Percentiles rank a stretch among this genome's conserved stretches.
Conservation (phyloP, 108 stramenopile genomes). For the Cyclotella atomus region DNA sequence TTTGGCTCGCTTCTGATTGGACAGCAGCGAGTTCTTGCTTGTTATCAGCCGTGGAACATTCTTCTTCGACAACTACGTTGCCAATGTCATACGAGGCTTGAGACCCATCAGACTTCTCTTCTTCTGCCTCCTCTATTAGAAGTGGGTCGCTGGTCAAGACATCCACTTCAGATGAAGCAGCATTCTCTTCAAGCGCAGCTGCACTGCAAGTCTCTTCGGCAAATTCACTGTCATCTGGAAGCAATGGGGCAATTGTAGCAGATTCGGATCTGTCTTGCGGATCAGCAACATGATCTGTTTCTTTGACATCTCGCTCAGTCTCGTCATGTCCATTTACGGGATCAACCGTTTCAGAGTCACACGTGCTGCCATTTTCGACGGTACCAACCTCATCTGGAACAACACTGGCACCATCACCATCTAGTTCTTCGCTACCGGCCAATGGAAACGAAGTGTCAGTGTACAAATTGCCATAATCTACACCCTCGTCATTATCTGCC, state of each 20-base stretch:
- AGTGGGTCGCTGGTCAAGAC: no score
- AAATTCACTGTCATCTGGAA: conserved; percentile 19
- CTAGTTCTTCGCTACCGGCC: not conserved
- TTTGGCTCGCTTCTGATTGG: no score
- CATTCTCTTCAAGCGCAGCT: not conserved
- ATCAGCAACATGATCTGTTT: not conserved
- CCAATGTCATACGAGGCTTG: not conserved
- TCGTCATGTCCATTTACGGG: not conserved
- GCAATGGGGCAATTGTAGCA: conserved; percentile 1
- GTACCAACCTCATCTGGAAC: not conserved
- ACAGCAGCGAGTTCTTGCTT: not conserved
- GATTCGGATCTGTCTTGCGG: not conserved
- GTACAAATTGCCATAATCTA: conserved; percentile 26
- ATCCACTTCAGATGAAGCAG: no score
- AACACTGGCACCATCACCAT: not conserved
- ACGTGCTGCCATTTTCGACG: no score
- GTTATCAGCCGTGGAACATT: not conserved
- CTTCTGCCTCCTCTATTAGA: not conserved
- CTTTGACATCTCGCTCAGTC: not conserved
- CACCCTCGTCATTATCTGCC: conserved; percentile 13
- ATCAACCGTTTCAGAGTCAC: no score
- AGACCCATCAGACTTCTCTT: no score
- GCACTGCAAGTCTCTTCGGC: not conserved
- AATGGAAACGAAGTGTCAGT: conserved; percentile 2
- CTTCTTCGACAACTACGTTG: not conserved